Evolutionary conservation across 139 green algal species (phyloP).

Genomic region (Chlorella sp.): DNA sequence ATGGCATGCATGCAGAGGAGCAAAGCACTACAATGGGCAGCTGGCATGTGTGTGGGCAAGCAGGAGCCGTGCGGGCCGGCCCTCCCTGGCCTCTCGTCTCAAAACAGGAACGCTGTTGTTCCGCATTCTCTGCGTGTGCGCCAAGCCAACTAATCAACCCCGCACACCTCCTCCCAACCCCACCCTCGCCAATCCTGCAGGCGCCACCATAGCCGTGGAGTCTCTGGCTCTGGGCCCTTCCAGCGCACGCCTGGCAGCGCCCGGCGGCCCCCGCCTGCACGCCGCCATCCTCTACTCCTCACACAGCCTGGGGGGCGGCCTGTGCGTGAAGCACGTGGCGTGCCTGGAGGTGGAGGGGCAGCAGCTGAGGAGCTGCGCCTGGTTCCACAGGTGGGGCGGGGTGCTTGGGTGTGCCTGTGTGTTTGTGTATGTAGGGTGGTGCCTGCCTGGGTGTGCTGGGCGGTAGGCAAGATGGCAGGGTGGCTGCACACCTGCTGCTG

Average conservation of each 20-base stretch:
- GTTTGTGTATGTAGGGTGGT: too few species aligned
- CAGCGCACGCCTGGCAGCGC: conserved; percentile 4
- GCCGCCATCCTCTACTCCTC: not conserved
- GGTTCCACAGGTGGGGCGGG: conserved; percentile 16
- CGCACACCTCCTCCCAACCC: not conserved
- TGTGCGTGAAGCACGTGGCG: not conserved
- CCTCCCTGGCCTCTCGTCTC: not conserved
- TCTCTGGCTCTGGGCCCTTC: not conserved
- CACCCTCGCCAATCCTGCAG: not conserved
- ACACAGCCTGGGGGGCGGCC: not conserved
- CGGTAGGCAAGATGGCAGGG: not conserved
- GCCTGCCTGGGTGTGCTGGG: too few species aligned
- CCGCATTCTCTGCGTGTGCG: not conserved
- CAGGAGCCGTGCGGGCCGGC: not conserved
- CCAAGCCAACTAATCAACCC: not conserved
- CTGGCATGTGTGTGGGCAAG: not conserved
- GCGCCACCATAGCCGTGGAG: not conserved
- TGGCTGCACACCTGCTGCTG: not conserved
- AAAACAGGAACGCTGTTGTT: not conserved
- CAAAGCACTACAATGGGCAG: not conserved
- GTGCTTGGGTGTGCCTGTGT: too few species aligned
- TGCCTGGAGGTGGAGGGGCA: conserved; percentile 15
- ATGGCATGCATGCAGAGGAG: not conserved
- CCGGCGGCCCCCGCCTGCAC: not conserved
- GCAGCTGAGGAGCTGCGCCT: not conserved